These are phyloP conservation scores for Malassezia nana DNA, from an alignment of 1,284 basidiomycete species.

Conservation along the genomic window DNA sequence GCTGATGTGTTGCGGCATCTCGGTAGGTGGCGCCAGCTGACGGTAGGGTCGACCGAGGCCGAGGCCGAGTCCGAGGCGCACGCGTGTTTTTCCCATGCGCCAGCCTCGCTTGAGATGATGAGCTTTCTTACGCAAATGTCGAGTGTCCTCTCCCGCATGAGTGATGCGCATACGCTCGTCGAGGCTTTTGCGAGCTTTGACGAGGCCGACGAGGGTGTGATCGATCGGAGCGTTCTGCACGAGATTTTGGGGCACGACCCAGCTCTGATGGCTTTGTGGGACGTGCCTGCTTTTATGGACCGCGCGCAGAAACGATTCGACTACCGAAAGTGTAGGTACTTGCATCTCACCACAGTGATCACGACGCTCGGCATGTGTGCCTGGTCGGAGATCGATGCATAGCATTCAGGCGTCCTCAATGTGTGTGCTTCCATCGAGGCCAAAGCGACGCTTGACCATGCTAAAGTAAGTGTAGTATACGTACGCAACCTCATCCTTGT, in stretches of 20 bases:
- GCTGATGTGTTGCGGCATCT: constrained; percentile 40
- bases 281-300: constrained; percentile 33
- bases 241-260: constrained; percentile 38
- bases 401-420: constrained; percentile 16
- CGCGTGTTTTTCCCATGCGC: constrained; percentile 15
- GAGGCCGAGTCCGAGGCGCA: constrained; percentile 3
- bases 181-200: constrained; percentile 48
- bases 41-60: background rate
- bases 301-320: constrained; percentile 36
- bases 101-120: constrained; percentile 27
- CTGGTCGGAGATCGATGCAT: background rate
- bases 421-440: constrained; percentile 12
- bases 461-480: constrained; percentile 8
- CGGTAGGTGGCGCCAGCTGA: constrained; percentile 22
- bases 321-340: constrained; percentile 40
- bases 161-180: constrained; percentile 32
- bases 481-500: constrained; percentile 28
- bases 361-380: constrained; percentile 14
- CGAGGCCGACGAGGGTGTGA: constrained; percentile 38
- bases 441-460: constrained; percentile 23
- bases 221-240: constrained; percentile 31
- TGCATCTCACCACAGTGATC: background rate
- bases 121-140: constrained; percentile 47
- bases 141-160: constrained; percentile 31
- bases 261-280: constrained; percentile 12